phyloP scores from a whole-genome alignment of 2,329 filamentous ascomycete genomes.

The Chalaropsis ovoidea region DNA sequence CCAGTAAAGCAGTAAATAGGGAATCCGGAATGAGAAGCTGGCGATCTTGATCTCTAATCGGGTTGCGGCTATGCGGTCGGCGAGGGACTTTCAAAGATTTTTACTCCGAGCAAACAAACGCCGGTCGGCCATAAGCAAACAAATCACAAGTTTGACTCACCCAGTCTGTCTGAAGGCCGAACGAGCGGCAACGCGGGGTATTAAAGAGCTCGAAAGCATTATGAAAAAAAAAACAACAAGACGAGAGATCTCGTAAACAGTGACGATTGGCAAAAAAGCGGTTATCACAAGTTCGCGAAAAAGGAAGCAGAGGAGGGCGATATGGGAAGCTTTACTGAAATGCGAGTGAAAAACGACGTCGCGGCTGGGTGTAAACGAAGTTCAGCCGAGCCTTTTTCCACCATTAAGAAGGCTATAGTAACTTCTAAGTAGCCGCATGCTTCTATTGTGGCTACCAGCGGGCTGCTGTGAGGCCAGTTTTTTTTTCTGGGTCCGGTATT shows the following conservation, averaged over 20 bases:
- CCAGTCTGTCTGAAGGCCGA: constrained; percentile 47
- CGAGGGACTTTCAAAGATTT: neutral
- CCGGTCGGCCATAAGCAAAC: neutral
- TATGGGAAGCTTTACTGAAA: constrained; percentile 6
- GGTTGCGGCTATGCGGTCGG: neutral
- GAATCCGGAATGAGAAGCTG: neutral
- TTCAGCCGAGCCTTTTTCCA: constrained; percentile 21
- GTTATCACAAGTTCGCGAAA: constrained; percentile 18
- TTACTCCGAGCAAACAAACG: constrained; percentile 8
- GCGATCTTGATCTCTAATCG: neutral
- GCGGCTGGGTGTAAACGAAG: constrained; percentile 20
- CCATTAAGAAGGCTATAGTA: neutral
- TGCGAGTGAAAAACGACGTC: constrained; percentile 24
- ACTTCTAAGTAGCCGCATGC: neutral
- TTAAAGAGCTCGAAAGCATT: constrained; percentile 53
- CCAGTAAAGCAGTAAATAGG: neutral
- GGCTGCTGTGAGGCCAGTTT: constrained; percentile 11
- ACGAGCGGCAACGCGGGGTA: constrained; percentile 48
- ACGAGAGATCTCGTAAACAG: constrained; percentile 21
- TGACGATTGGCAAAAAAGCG: constrained; percentile 15
- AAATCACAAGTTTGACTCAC: constrained; percentile 29
- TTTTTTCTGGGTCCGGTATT: constrained; percentile 23
- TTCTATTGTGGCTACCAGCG: neutral
- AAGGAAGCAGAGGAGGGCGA: constrained; percentile 11
- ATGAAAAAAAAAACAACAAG: constrained; percentile 30